Conservation (phyloP, 202 grass and related monocot species). For the Setaria italica region DNA sequence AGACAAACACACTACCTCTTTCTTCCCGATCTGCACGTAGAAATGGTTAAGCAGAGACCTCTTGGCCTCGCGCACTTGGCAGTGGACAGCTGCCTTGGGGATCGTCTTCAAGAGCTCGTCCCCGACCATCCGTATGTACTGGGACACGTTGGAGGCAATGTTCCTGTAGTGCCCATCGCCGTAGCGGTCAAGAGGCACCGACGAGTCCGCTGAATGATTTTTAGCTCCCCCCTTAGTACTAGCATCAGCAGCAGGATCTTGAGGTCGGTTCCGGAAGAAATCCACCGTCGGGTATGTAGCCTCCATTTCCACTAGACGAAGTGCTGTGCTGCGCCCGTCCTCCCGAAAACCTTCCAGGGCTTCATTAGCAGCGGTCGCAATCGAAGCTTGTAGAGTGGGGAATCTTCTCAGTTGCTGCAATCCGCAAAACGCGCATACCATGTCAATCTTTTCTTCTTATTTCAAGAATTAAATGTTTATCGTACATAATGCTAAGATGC, state of each 20-base stretch:
- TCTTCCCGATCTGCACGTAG: conserved; percentile 65
- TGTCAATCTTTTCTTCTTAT: background rate
- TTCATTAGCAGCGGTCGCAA: conserved; percentile 62
- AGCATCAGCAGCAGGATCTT: conserved; percentile 45
- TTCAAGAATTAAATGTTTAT: background rate
- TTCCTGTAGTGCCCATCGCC: conserved; percentile 75
- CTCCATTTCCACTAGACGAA: conserved; percentile 82
- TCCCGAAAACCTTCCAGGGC: conserved; percentile 66
- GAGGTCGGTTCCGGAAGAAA: conserved; percentile 74
- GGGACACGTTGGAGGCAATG: conserved; percentile 71
- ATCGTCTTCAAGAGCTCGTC: conserved; percentile 61
- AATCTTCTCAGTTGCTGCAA: conserved; percentile 73
- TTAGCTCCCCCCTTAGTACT: background rate
- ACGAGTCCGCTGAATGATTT: conserved; percentile 18
- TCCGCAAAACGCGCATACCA: background rate
- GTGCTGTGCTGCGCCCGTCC: conserved; percentile 61
- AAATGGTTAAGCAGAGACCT: conserved; percentile 64
- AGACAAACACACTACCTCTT: conserved; percentile 40
- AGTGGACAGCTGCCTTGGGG: conserved; percentile 73
- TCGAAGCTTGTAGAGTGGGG: conserved; percentile 65
- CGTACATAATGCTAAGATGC: too few species aligned
- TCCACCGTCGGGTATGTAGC: conserved; percentile 73
- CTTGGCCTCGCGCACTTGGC: conserved; percentile 81
- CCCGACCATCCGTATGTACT: conserved; percentile 68
- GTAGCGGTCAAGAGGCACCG: conserved; percentile 52